Conservation (phyloP, 2,329 filamentous ascomycete genomes). For the Trichoderma sp. region DNA sequence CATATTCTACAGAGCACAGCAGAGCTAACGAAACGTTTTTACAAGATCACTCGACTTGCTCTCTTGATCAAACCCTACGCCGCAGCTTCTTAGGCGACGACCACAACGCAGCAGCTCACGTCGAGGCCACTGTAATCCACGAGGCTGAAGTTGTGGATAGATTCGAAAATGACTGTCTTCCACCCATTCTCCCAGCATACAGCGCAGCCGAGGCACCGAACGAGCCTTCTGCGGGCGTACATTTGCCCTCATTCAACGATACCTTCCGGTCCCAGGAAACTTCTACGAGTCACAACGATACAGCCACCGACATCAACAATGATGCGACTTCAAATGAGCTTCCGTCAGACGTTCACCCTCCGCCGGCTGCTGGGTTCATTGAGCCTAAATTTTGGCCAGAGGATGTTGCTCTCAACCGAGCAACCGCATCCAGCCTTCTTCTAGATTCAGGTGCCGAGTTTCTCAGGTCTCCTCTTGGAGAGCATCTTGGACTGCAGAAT, state of each 20-base stretch:
- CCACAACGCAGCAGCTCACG: not conserved
- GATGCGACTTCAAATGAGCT: not conserved
- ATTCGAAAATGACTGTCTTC: slow-evolving; percentile 20
- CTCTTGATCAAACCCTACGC: not conserved
- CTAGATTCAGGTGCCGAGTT: slow-evolving; percentile 41
- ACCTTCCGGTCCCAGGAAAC: slow-evolving; percentile 17
- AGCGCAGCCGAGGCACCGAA: not conserved
- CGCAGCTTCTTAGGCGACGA: not conserved
- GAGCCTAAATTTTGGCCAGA: slow-evolving; percentile 6
- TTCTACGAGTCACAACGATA: not conserved
- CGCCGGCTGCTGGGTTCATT: not conserved
- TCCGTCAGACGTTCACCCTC: not conserved
- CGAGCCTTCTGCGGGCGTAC: not conserved
- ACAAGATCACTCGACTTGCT: not conserved
- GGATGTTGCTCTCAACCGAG: slow-evolving; percentile 15
- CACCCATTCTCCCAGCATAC: not conserved
- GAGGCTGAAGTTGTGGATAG: slow-evolving; percentile 15
- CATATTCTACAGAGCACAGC: not conserved
- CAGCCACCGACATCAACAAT: not conserved
- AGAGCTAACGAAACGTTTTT: not conserved
- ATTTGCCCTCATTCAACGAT: slow-evolving; percentile 20
- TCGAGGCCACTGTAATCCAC: slow-evolving; percentile 5
- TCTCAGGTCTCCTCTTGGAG: slow-evolving; percentile 34
- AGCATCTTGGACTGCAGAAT: not conserved
- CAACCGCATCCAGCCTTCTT: slow-evolving; percentile 31